Evolutionary conservation across 805 yeast species (phyloP), one percentile per base, ranked within the genome.

Genomic region (Monosporozyma yasuniensis): DNA sequence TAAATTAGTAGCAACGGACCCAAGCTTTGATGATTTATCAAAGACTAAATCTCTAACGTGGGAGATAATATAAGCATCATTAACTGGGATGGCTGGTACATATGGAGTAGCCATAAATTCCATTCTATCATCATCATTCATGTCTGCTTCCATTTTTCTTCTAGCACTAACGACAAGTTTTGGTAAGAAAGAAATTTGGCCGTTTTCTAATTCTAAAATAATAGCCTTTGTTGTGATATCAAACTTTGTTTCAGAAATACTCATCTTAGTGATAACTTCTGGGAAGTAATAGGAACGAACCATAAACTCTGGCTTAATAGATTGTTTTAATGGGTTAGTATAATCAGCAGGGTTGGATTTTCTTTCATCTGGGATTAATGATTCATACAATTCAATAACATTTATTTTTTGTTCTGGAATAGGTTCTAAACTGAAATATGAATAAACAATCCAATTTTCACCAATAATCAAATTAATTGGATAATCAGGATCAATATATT

Each of bases 381-480:
- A 81, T 59, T 87, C 95, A 65, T 80, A 93, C 38, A 93, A 65
- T 63, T 93, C 97, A 58, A 87, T 70, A 3, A 85, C 88, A 14
- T 75, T 79, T 12, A 93, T 60, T 57, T 82, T 77, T 46, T 78
- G 76, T 30, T 77, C 77, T 3, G 79, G 74, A 19, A 72, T 63
- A 10, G 83, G 82, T 2, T 63, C 62, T 1, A 61, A 59, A 50
- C 81, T 75, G 60, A 74, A 78, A 57, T 79, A 83, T 0, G 90
- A 71, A 60, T 85, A 83, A 10, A 87, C 73, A 16, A 88, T 70
- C 86, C 93, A 91, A 66, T 90, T 80, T 61, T 91, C 98, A 46
- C 88, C 93, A 64, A 80, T 76, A 0, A 80, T 72, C 25, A 87
- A 58, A 21, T 74, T 68, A 27, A 87, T 62, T 9, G 71, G 67